Base-by-base conservation (phyloP, 2,329 filamentous ascomycete genomes). In the Mollisiaceae sp. region DNA sequence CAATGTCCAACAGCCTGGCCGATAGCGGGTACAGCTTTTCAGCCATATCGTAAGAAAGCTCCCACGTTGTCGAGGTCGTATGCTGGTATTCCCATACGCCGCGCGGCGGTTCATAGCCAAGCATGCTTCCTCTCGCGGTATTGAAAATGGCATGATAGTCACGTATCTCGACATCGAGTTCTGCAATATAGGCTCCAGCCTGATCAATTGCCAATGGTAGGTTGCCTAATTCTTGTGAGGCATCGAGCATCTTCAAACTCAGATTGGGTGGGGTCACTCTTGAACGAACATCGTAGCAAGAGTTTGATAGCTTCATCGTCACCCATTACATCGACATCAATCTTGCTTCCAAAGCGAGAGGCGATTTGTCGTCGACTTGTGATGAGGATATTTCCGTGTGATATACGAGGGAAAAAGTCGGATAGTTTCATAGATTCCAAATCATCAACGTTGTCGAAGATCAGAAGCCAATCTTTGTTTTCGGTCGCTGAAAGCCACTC, bases 381-480 rank as follows among this genome's bases (percentile, higher is more conserved):
- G n/a, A 59, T 45, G 9, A 59, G n/a, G 27, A 59, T 45, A 15
- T 41, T n/a, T 27, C 57, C 38, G 45, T 59, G 36, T 15, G 20
- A n/a, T 45, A 15, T n/a, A 22, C 38, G 8, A 32, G 27, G 27
- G 27, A 32, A 32, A 32, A 32, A 32, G 3, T 32, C 6, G 27
- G 27, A 32, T 32, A 14, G 57, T 20, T 58, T 22, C 36, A 35
- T n/a, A 8, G 36, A 43, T 22, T 59, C 38, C 38, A 39, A 45
- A 24, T 59, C 36, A 39, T 59, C 57, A 45, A 27, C 57, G 15
- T 59, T 59, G 38, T 59, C 57, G 11, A 59, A 45, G 11, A 45
- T 59, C 22, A 59, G 35, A 45, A 59, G 38, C 57, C 57, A 59
- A 15, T 41, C 20, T 9, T 22, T 20, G 20, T 45, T 43, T 22